Conservation (phyloP, 163 green algal species). For the Coccomyxa subellipsoidea region DNA sequence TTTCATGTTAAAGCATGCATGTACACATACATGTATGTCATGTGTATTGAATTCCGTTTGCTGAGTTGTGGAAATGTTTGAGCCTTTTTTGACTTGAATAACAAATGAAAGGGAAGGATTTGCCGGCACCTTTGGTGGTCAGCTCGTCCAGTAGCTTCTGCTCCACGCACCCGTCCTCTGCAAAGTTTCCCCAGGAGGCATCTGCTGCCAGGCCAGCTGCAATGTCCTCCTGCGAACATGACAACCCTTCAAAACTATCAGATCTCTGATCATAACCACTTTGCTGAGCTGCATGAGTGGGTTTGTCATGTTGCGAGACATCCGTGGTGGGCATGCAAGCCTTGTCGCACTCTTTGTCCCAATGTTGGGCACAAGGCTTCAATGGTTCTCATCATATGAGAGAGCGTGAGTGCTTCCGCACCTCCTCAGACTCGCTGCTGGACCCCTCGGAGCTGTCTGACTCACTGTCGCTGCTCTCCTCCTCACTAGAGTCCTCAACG, state of each 20-base stretch:
- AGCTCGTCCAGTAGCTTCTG: constrained; percentile 46
- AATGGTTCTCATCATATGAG: too few relatives aligned
- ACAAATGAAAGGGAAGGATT: too few relatives aligned
- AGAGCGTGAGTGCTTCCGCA: neutral
- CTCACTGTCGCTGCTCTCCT: neutral
- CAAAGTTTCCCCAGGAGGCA: neutral
- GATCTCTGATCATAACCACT: neutral
- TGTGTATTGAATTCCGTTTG: too few relatives aligned
- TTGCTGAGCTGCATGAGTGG: too few relatives aligned
- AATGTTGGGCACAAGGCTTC: too few relatives aligned
- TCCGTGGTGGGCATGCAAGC: too few relatives aligned
- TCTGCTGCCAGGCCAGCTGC: constrained; percentile 2
- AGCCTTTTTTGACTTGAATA: too few relatives aligned
- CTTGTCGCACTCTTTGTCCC: too few relatives aligned
- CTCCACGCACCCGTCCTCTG: constrained; percentile 19
- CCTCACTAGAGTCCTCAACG: neutral
- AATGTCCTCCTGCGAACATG: neutral
- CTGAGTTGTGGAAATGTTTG: too few relatives aligned
- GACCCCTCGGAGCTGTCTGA: neutral
- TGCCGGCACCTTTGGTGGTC: constrained; percentile 5
- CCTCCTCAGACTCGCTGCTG: neutral
- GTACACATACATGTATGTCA: too few relatives aligned
- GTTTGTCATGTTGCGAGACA: too few relatives aligned
- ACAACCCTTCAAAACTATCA: neutral
- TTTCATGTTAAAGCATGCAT: too few relatives aligned